A percentile compares a stretch with the other conserved stretches of the same genome.
phyloP scores from a whole-genome alignment of 148 eudicot species.

The Fagopyrum tataricum region DNA sequence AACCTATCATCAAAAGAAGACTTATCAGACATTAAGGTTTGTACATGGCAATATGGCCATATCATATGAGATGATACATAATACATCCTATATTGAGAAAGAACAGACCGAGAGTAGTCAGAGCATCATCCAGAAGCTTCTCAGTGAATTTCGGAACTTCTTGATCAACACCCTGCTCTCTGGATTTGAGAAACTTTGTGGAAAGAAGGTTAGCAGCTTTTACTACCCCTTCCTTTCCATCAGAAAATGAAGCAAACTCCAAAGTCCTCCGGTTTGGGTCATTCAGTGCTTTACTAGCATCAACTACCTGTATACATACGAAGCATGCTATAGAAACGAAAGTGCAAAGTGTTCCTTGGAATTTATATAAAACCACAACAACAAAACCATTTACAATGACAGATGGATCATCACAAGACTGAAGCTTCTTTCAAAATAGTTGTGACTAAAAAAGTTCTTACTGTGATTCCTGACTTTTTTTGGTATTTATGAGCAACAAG shows the following conservation, averaged over 20 bases:
- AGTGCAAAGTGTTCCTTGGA: not conserved
- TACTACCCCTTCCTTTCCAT: constrained; percentile 73
- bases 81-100: not conserved
- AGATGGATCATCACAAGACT: not conserved
- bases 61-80: not conserved
- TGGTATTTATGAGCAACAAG: not conserved
- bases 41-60: not conserved
- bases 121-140: constrained; percentile 55
- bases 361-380: not conserved
- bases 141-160: constrained; percentile 59
- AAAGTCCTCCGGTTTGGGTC: constrained; percentile 31
- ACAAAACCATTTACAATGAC: not conserved
- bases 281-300: constrained; percentile 19
- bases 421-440: not conserved
- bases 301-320: constrained; percentile 38
- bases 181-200: constrained; percentile 25
- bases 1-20: constrained; percentile 34
- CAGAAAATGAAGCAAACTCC: constrained; percentile 60
- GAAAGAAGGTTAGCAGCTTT: constrained; percentile 75
- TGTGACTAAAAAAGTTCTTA: not conserved
- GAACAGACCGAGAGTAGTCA: constrained; percentile 52
- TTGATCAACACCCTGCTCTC: constrained; percentile 24
- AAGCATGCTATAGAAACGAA: not conserved
- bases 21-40: not conserved
- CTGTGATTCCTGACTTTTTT: not conserved